Evolutionary conservation across 441 rosid species (phyloP), one percentile per base, ranked within the genome.

Genomic region (Gossypium trilobum): DNA sequence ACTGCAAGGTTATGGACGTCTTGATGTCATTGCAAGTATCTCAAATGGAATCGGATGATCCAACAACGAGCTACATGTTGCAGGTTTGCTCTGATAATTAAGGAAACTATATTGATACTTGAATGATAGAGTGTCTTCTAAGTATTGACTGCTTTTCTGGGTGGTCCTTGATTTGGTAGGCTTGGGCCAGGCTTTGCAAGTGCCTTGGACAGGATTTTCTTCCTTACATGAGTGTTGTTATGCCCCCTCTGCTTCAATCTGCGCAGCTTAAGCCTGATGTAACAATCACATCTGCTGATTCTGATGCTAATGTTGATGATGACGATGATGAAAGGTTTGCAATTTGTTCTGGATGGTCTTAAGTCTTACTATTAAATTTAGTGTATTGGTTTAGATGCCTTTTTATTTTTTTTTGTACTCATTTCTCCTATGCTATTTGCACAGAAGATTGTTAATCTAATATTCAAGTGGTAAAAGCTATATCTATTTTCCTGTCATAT

Each of bases 151-250:
- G 31, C 10, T 62, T 2, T 29, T 54, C 16, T 46, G 19, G 71
- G 19, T 20, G 61, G 33, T 63, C 46, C 57, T 71, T 58, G 66
- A 22, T 69, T 52, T 64, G 73, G 68, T 77, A 87, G 87, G 90
- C 86, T 62, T 86, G 90, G 90, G 87, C 85, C 58, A 83, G 84
- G 67, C 80, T 83, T 23, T 86, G 88, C 82, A 83, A 83, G 74
- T 86, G 85, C 77, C 83, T 86, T 23, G 88, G 90, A 25, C 83
- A 82, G 58, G 84, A 80, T 66, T 86, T 86, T 78, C 79, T 80
- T 42, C 88, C 88, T 74, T 80, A 82, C 79, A 80, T 85, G 87
- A 65, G 61, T 70, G 83, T 87, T 68, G 87, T 80, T 51, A 81
- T 85, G 84, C 88, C 88, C 17, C 85, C 80, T 59, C 74, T 84